Evolutionary conservation across 2,329 filamentous ascomycete species (phyloP).

Genomic region (Arthrobotrys musiformis): DNA sequence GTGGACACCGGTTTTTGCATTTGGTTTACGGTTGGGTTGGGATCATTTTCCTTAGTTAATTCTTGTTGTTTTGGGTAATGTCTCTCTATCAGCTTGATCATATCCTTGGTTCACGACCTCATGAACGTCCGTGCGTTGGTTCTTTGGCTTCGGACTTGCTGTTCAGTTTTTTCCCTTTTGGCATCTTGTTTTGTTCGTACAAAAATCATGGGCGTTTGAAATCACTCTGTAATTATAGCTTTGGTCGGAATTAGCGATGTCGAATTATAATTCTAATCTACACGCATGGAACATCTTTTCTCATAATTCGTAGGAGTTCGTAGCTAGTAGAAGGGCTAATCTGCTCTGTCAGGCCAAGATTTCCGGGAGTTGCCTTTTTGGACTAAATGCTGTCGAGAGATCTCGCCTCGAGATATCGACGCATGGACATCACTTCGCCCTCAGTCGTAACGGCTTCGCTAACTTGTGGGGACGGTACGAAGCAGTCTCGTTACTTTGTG

Average conservation of each 20-base stretch:
- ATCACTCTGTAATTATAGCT: constrained; percentile 52
- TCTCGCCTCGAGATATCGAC: constrained; percentile 13
- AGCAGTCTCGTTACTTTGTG: not conserved
- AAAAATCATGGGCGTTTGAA: constrained; percentile 54
- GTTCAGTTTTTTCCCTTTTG: constrained; percentile 15
- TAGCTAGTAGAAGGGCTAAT: not conserved
- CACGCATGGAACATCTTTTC: constrained; percentile 32
- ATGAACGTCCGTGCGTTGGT: constrained; percentile 53
- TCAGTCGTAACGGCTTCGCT: constrained; percentile 16
- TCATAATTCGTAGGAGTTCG: not conserved
- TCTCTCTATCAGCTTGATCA: constrained; percentile 49
- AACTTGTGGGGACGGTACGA: not conserved
- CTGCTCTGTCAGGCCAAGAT: constrained; percentile 1
- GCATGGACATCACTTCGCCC: not conserved
- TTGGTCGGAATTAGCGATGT: constrained; percentile 50
- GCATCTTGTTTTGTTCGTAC: constrained; percentile 9
- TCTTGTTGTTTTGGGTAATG: constrained; percentile 50
- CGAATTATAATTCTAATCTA: constrained; percentile 56
- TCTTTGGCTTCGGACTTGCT: constrained; percentile 52
- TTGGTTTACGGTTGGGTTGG: constrained; percentile 52
- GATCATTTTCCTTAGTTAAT: constrained; percentile 34
- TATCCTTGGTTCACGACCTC: constrained; percentile 50
- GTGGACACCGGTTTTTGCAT: constrained; percentile 49
- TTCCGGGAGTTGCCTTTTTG: constrained; percentile 6
- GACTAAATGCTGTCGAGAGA: not conserved